phyloP scores from a whole-genome alignment of 2,329 filamentous ascomycete species.

The Teratosphaeria viscida region DNA sequence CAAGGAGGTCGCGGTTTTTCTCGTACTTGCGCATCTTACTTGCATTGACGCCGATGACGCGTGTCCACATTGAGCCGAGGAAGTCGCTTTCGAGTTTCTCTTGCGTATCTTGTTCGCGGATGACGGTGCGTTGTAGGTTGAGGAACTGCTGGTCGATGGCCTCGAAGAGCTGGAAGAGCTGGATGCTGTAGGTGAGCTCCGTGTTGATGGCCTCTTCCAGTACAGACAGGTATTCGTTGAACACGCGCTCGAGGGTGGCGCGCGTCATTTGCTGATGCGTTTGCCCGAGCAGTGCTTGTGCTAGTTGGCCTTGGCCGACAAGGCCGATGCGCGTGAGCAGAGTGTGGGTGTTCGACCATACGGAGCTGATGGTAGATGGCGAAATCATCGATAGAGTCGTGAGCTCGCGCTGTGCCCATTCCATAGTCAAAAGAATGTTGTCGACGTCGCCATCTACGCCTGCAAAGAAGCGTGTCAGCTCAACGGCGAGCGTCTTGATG shows the following conservation, averaged over 20 bases:
- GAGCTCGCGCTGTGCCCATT: constrained; percentile 85
- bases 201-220: constrained; percentile 82
- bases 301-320: constrained; percentile 58
- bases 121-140: constrained; percentile 74
- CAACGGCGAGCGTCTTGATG: constrained; percentile 71
- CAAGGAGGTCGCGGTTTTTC: constrained; percentile 72
- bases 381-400: constrained; percentile 54
- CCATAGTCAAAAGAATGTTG: constrained; percentile 86
- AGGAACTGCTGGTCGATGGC: constrained; percentile 82
- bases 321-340: constrained; percentile 67
- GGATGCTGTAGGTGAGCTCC: constrained; percentile 69
- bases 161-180: constrained; percentile 82
- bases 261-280: constrained; percentile 73
- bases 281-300: constrained; percentile 66
- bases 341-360: constrained; percentile 75
- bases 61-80: constrained; percentile 75
- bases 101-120: constrained; percentile 71
- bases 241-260: constrained; percentile 72
- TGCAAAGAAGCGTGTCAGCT: constrained; percentile 85
- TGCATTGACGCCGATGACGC: constrained; percentile 67
- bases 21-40: constrained; percentile 78
- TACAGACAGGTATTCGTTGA: constrained; percentile 74
- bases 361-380: constrained; percentile 55
- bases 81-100: constrained; percentile 72
- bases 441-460: constrained; percentile 91